Base-by-base conservation (phyloP, 2,329 filamentous ascomycete species). In the Penicillium sp. region DNA sequence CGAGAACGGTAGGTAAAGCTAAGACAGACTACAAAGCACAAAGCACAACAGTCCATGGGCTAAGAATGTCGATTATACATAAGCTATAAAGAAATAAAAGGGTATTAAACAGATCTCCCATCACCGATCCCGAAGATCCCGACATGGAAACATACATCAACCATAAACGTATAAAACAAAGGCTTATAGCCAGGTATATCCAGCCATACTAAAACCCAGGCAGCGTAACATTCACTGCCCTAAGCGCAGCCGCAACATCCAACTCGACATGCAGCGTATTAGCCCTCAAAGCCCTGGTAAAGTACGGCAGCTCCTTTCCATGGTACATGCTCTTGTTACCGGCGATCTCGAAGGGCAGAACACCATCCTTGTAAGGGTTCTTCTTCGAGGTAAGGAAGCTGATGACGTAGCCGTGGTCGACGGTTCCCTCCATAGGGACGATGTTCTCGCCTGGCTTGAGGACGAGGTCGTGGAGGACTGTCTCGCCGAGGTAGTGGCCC, bases 391-490 rank as follows among this genome's bases (percentile, higher is more conserved):
- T 43, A 4, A 71, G 40, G 36, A 72, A 29, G 4, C 36, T 53
- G 11, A 66, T 41, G 28, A 77, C 53, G 0, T 68, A 50, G 4
- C 57, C 58, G 45, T 78, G 70, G 56, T 83, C 67, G 42, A 80
- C 67, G 3, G 61, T 72, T 13, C 75, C 72, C 19, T 69, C 71
- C 72, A 84, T 76, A 1, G 74, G 68, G 33, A 80, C 58, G 11
- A 54, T 70, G 65, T 83, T 82, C 54, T 74, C 64, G 36, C 81
- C 81, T 0, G 82, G 82, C 9, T 62, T 65, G 19, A 84, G 68
- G 18, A 73, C 65, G 33, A 84, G 67, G 59, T 82, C 59, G 30
- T 73, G 64, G 12, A 84, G 67, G 25, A 73, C 73, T 6, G 76
- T 61, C 42, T 71, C 72, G 27, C 80, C 81, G 50, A 84, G 75